These are phyloP conservation scores for Alternaria arborescens DNA, from an alignment of 2,329 filamentous ascomycete genomes.

Conservation along the genomic window DNA sequence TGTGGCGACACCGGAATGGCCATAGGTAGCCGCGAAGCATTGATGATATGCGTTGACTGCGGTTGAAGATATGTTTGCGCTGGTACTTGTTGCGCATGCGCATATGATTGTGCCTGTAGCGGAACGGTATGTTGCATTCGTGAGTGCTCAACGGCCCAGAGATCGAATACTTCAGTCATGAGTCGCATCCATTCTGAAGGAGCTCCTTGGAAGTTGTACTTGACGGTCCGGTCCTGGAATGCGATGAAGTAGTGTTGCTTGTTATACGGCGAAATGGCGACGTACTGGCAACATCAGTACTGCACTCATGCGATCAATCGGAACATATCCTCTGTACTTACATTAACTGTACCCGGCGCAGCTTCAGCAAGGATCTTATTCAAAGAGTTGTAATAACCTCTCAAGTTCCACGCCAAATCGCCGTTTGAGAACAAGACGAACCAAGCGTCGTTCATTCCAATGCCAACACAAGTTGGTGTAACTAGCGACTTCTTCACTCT, in stretches of 20 bases:
- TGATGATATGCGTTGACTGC: conserved; percentile 12
- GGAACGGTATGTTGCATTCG: conserved; percentile 16
- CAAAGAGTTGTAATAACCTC: conserved; percentile 40
- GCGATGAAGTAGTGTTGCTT: conserved; percentile 46
- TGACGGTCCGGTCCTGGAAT: conserved; percentile 42
- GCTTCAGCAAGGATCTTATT: conserved; percentile 40
- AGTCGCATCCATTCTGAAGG: conserved; percentile 46
- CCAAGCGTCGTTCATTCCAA: conserved; percentile 45
- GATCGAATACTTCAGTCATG: conserved; percentile 43
- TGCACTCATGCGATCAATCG: neutral
- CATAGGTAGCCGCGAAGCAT: conserved; percentile 3
- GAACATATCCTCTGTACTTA: conserved; percentile 25
- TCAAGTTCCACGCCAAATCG: conserved; percentile 44
- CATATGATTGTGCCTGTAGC: conserved; percentile 9
- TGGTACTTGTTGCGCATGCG: conserved; percentile 15
- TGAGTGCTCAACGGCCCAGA: conserved; percentile 40
- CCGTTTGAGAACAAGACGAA: conserved; percentile 46
- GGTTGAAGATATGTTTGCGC: conserved; percentile 18
- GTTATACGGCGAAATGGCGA: conserved; percentile 47
- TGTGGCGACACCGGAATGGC: conserved; percentile 22
- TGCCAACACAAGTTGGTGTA: conserved; percentile 40
- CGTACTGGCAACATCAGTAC: conserved; percentile 32
- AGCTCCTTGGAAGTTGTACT: conserved; percentile 45
- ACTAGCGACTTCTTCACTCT: conserved; percentile 46
- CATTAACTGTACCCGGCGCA: conserved; percentile 37